Conservation (phyloP, 2,329 filamentous ascomycete species). For the Talaromyces sp. region DNA sequence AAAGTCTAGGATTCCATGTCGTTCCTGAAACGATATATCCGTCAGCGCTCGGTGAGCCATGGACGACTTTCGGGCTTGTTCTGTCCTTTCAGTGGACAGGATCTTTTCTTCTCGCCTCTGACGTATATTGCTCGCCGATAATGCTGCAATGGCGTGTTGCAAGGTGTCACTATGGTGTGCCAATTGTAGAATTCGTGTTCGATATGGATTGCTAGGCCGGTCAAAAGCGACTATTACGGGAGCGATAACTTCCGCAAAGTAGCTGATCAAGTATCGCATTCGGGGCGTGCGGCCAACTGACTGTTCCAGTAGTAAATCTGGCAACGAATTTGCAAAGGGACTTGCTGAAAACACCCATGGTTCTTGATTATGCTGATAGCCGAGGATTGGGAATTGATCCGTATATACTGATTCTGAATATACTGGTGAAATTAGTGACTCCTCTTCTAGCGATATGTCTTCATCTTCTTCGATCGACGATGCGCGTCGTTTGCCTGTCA, state of each 20-base stretch:
- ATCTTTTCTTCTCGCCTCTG: slow-evolving; percentile 64
- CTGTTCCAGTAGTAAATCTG: slow-evolving; percentile 36
- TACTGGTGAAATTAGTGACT: neutral
- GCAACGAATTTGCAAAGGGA: slow-evolving; percentile 27
- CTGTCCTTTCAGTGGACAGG: slow-evolving; percentile 51
- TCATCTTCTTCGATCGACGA: slow-evolving; percentile 10
- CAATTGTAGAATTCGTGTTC: slow-evolving; percentile 74
- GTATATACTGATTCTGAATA: slow-evolving; percentile 8
- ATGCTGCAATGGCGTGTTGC: slow-evolving; percentile 87
- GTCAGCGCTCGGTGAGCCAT: slow-evolving; percentile 45
- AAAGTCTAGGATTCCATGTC: slow-evolving; percentile 41
- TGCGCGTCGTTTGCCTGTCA: slow-evolving; percentile 11
- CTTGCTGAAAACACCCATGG: slow-evolving; percentile 9
- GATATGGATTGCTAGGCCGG: slow-evolving; percentile 77
- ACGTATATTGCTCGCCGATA: slow-evolving; percentile 83
- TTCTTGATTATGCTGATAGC: slow-evolving; percentile 13
- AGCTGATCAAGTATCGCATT: slow-evolving; percentile 85
- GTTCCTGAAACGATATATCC: slow-evolving; percentile 34
- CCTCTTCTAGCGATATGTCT: slow-evolving; percentile 1
- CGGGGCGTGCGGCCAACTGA: slow-evolving; percentile 65
- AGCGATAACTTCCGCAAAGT: slow-evolving; percentile 89
- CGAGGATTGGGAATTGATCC: neutral
- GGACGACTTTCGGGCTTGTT: slow-evolving; percentile 48
- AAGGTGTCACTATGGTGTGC: slow-evolving; percentile 74
- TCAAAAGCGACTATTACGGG: slow-evolving; percentile 90